Base-by-base conservation (phyloP, 2,329 filamentous ascomycete species). In the Nemania serpens region DNA sequence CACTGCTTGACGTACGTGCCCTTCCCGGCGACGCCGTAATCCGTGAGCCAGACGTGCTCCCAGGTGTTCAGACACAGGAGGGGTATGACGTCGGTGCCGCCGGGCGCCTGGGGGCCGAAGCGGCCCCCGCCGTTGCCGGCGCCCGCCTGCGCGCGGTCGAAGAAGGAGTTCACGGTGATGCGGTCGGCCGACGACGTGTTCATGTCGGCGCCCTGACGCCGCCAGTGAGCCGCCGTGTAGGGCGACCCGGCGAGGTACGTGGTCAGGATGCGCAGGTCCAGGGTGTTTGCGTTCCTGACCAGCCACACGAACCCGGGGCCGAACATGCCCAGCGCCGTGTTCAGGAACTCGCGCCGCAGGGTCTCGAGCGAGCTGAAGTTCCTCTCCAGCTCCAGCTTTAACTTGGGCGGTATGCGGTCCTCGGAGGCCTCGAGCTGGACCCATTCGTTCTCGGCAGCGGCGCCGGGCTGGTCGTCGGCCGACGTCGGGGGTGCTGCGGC, bases 251-350 rank as follows among this genome's bases (percentile, higher is more conserved):
- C 93, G 62, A 93, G 86, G 81, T 98, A 99, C 59, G 95, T 99
- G 69, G 87, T 84, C 60, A 99, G 83, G 72, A 99, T 84, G 71
- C 88, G 87, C 78, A 82, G 82, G 34, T 79, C 76, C 18, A 62
- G 62, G 22, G 80, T 73, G 62, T 75, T 72, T 55, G 72, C 76
- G 68, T 70, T 74, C 77, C 86, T 86, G 71, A 97, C 91, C 63
- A 99, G 88, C 95, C 95, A 99, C 74, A 98, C 90, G 78, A 96
- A 98, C 66, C 95, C 95, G 0, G 94, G 93, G 56, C 94, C 95
- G 79, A 99, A 98, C 93, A 98, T 97, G 79, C 88, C 85, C 68
- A 86, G 83, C 60, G 94, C 94, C 42, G 90, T 96, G 66, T 88
- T 81, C 72, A 95, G 77, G 77, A 99, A 88, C 74, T 95, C 91